Base-by-base conservation (phyloP, 1,284 basidiomycete genomes). In the Leccinum solheimii region DNA sequence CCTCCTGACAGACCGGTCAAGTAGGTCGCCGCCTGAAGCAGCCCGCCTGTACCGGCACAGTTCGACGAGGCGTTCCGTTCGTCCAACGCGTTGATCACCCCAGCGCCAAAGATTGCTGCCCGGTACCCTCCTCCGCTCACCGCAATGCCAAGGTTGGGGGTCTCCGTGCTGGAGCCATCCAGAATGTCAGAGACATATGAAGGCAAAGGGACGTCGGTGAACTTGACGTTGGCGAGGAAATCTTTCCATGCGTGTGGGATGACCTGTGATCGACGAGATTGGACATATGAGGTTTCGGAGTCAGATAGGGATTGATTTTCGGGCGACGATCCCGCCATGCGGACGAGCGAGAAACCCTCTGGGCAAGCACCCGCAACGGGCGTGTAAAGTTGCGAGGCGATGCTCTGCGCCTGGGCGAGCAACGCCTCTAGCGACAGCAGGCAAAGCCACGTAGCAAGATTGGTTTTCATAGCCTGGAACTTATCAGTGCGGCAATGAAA, bases 51-150 rank as follows among this genome's bases (percentile, higher is more conserved):
- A 0, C 83, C 85, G 0, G 71, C 75, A 2, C 51, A 57, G 8
- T 67, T 73, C 0, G 82, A 75, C 0, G 81, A 76, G 5, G 68
- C 19, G 61, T 86, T 84, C 14, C 83, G 68, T 5, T 69, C 80
- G 63, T 86, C 85, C 26, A 86, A 66, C 1, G 80, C 78, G 57
- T 79, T 80, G 48, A 85, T 64, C 3, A 82, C 74, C 0, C 81
- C 84, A 0, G 81, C 81, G 6, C 81, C 81, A 64, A 83, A 83
- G 3, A 82, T 75, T 0, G 81, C 79, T 0, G 84, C 82, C 3
- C 83, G 74, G 61, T 80, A 78, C 0, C 81, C 77, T 16, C 81
- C 82, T 8, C 82, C 82, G 56, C 81, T 83, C 19, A 69, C 70
- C 0, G 80, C 77, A 53, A 83, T 80, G 0, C 78, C 79, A 0